Conservation (phyloP, 345 rosid genomes). For the Salix purpurea region DNA sequence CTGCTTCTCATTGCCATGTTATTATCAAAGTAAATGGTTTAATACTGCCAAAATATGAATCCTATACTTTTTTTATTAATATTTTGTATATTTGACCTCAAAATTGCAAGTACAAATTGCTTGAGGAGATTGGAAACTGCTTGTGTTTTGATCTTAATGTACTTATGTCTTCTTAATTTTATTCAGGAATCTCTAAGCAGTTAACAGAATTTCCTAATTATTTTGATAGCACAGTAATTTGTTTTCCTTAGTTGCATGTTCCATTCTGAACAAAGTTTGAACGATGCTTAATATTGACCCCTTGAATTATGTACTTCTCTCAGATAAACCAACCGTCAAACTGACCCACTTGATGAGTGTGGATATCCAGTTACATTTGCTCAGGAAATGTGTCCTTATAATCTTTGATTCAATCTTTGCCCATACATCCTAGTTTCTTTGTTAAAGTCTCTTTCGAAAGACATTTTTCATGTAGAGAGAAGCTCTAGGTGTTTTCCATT, state of each 20-base stretch:
- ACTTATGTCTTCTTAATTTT: not conserved
- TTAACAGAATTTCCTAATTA: not conserved
- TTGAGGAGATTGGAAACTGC: not conserved
- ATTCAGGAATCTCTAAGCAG: not conserved
- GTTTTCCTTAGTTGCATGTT: not conserved
- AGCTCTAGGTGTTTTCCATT: not conserved
- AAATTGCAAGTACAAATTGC: not conserved
- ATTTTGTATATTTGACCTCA: not conserved
- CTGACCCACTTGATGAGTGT: not conserved
- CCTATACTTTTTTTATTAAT: not conserved
- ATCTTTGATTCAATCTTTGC: not conserved
- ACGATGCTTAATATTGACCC: not conserved
- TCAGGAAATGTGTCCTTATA: not conserved
- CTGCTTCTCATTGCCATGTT: not conserved
- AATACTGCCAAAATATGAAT: not conserved
- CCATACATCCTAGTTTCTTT: not conserved
- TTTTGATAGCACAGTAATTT: not conserved
- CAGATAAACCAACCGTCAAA: not conserved
- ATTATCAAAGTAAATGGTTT: not conserved
- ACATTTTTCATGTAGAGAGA: not conserved
- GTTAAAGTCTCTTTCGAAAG: not conserved
- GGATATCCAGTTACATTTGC: not conserved
- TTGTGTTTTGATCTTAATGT: not conserved
- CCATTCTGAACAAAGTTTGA: not conserved
- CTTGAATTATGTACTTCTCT: not conserved